Conservation (phyloP, 805 yeast genomes). For the Spathaspora sp. region DNA sequence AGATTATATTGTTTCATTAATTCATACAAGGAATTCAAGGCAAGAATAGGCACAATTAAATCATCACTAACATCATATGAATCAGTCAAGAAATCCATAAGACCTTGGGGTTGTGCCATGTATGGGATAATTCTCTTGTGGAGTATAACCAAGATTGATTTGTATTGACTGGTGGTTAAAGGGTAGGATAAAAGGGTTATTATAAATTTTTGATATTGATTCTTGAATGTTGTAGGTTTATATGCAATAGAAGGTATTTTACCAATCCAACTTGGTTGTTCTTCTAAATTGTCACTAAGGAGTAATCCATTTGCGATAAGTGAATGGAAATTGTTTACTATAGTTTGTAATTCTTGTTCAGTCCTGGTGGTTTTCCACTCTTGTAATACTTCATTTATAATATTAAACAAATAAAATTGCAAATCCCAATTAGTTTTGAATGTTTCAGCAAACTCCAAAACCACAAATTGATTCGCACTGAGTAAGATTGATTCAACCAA, state of each 20-base stretch:
- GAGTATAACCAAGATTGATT: conserved; percentile 61
- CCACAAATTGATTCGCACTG: conserved; percentile 43
- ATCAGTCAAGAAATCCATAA: conserved; percentile 93
- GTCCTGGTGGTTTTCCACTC: conserved; percentile 17
- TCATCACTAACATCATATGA: conserved; percentile 56
- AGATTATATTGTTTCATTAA: conserved; percentile 77
- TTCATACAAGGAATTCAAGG: conserved; percentile 84
- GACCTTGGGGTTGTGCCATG: conserved; percentile 69
- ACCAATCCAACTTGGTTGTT: conserved; percentile 24
- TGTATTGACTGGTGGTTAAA: conserved; percentile 55
- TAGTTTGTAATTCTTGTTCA: conserved; percentile 13
- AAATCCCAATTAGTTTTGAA: conserved; percentile 68
- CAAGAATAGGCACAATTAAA: conserved; percentile 61
- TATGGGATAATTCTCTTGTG: conserved; percentile 85
- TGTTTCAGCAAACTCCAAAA: conserved; percentile 53
- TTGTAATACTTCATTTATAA: conserved; percentile 26
- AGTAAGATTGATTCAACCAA: conserved; percentile 30
- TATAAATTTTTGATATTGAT: conserved; percentile 70
- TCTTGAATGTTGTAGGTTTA: conserved; percentile 48
- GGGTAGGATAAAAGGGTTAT: conserved; percentile 50
- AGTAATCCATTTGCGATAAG: conserved; percentile 28
- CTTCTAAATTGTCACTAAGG: conserved; percentile 22
- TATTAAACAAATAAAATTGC: conserved; percentile 67
- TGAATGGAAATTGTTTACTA: conserved; percentile 40
- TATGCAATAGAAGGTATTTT: conserved; percentile 32